Percentiles rank a stretch among this genome's conserved stretches.
phyloP scores from a whole-genome alignment of 2,329 filamentous ascomycete genomes.

The Lachnellula cervina region DNA sequence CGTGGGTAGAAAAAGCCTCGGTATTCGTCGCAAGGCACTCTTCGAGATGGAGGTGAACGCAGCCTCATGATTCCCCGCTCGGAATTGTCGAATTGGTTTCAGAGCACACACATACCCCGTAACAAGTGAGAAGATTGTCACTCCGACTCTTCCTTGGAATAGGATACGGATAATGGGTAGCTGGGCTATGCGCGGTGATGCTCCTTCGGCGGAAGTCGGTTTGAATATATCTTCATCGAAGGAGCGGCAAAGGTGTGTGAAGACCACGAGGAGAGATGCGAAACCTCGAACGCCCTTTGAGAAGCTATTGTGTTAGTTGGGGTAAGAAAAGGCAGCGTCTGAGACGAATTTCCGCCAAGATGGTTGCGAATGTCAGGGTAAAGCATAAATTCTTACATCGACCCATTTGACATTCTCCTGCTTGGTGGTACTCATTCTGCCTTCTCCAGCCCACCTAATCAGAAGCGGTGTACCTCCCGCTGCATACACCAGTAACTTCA shows the following conservation, averaged over 20 bases:
- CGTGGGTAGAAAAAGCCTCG: conserved; percentile 54
- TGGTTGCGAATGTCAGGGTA: not conserved
- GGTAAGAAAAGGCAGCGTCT: not conserved
- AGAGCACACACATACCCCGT: conserved; percentile 61
- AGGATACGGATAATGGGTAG: conserved; percentile 54
- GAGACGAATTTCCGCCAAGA: not conserved
- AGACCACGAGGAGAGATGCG: conserved; percentile 49
- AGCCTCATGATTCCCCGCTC: conserved; percentile 47
- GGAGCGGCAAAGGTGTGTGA: conserved; percentile 48
- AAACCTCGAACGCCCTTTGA: conserved; percentile 50
- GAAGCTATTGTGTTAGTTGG: conserved; percentile 9
- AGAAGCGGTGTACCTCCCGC: too few relatives aligned
- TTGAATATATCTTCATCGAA: conserved; percentile 48
- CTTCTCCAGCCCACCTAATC: not conserved
- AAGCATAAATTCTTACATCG: conserved; percentile 42
- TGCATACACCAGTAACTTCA: too few relatives aligned
- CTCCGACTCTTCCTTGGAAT: conserved; percentile 58
- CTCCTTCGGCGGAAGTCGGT: conserved; percentile 40
- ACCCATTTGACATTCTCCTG: conserved; percentile 53
- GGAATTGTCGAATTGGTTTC: conserved; percentile 52
- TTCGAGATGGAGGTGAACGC: conserved; percentile 51
- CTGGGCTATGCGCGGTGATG: conserved; percentile 48
- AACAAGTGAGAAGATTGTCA: conserved; percentile 61
- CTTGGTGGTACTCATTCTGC: conserved; percentile 24
- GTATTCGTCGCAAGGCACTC: conserved; percentile 54